Conservation (phyloP, 768 basidiomycete species). For the Atractiella rhizophila region DNA sequence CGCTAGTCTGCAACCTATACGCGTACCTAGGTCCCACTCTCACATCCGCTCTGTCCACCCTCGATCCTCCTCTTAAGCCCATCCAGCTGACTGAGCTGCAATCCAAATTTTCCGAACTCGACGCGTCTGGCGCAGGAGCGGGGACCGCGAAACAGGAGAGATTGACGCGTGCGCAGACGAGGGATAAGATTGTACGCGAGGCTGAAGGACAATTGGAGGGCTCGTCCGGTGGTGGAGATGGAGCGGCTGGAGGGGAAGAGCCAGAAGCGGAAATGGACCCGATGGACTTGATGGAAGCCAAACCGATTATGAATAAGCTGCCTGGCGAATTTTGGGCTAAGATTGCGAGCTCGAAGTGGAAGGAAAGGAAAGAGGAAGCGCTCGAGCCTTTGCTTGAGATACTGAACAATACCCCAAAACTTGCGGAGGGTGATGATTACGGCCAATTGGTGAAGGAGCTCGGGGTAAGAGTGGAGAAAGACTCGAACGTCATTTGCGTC, state of each 20-base stretch:
- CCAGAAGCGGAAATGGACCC: conserved; percentile 40
- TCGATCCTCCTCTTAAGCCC: too few species aligned
- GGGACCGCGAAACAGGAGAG: conserved; percentile 56
- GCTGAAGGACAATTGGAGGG: conserved; percentile 15
- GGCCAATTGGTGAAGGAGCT: conserved; percentile 50
- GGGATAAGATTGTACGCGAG: too few species aligned
- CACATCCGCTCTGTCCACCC: conserved; percentile 56
- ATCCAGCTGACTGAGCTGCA: conserved; percentile 90
- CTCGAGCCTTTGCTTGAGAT: conserved; percentile 55
- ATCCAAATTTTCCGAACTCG: conserved; percentile 55
- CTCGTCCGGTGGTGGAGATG: conserved; percentile 17
- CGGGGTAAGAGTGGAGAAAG: conserved; percentile 53
- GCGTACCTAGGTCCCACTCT: conserved; percentile 63
- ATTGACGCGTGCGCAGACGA: conserved; percentile 45
- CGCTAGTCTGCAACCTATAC: conserved; percentile 50
- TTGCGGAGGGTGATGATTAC: conserved; percentile 42
- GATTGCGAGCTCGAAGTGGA: conserved; percentile 86
- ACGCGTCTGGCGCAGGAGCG: conserved; percentile 60
- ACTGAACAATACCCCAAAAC: conserved; percentile 43
- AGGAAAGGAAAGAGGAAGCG: conserved; percentile 67
- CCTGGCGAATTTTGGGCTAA: conserved; percentile 46
- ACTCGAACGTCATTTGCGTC: conserved; percentile 89
- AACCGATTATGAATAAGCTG: conserved; percentile 49
- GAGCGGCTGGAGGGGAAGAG: too few species aligned
- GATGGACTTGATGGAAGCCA: conserved; percentile 49